These are phyloP conservation scores for Asparagopsis taxiformis DNA, from an alignment of 31 red algal genomes.

Conservation along the genomic window DNA sequence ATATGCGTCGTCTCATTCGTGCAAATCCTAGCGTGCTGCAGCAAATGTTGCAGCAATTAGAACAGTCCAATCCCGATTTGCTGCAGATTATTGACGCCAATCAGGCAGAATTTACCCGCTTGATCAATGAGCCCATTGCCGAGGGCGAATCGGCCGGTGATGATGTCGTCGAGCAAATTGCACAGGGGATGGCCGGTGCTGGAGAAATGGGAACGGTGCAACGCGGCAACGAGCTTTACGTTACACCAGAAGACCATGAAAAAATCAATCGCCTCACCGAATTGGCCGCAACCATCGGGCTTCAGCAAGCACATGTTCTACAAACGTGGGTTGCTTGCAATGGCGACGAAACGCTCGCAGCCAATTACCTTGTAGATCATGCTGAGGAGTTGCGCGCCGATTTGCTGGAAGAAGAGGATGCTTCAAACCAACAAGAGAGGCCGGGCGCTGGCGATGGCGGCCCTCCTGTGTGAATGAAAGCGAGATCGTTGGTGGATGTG, in stretches of 20 bases:
- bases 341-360: conserved; percentile 80
- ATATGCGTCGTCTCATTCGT: conserved; percentile 89
- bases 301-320: conserved; percentile 61
- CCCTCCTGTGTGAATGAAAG: conserved; percentile 35
- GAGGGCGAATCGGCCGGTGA: conserved; percentile 66
- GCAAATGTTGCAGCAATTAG: conserved; percentile 84
- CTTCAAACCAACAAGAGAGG: conserved; percentile 26
- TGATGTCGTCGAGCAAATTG: conserved; percentile 58
- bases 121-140: conserved; percentile 90
- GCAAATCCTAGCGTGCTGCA: conserved; percentile 75
- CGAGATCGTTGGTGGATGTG: neutral
- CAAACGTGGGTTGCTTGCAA: conserved; percentile 93
- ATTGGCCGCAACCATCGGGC: conserved; percentile 76
- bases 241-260: conserved; percentile 85
- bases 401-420: conserved; percentile 29
- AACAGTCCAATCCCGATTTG: conserved; percentile 69
- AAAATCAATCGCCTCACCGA: conserved; percentile 83
- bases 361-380: conserved; percentile 89
- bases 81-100: conserved; percentile 83
- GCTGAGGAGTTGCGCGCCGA: conserved; percentile 67
- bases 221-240: conserved; percentile 46
- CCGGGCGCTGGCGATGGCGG: conserved; percentile 41
- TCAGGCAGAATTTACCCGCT: conserved; percentile 79
- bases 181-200: conserved; percentile 51
- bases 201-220: conserved; percentile 14